Base-by-base conservation (phyloP, 2,329 filamentous ascomycete species). In the Claviceps sp. region DNA sequence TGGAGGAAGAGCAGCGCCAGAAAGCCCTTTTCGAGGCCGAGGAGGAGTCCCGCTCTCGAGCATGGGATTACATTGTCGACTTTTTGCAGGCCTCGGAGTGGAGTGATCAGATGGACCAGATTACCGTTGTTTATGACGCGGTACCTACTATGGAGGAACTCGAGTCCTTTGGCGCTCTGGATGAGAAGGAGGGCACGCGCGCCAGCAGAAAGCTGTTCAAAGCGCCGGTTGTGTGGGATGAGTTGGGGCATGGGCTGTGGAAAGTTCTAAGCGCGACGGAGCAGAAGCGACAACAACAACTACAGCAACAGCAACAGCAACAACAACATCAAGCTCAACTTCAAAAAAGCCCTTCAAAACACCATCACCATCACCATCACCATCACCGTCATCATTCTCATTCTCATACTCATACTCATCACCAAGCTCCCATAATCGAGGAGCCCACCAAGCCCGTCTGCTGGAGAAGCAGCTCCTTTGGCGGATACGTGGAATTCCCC, bases 161-260 rank as follows among this genome's bases (percentile, higher is more conserved):
- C 34, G 60, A 63, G 47, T 56, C 61, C 7, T 68, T 62, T 44
- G 65, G 65, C 34, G 50, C 55, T 22, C 59, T 69, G 43, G 58
- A 63, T 51, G 63, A 67, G 52, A 61, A 60, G 41, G 62, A 67
- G 42, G 66, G 66, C 52, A 69, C 66, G 3, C 61, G 61, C 40
- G 64, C 63, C 41, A 68, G 66, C 55, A 61, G 66, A 37, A 61
- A 62, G 14, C 58, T 68, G 4, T 69, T 69, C 62, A 68, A 66
- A 55, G 66, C 66, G 26, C 62, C 63, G 11, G 66, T 69, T 41
- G 63, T 69, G 38, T 69, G 66, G 66, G 66, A 69, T 51, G 62
- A 67, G 41, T 59, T 69, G 34, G 66, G 66, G 38, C 64, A 61
- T 50, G 60, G 62, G 37, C 60, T 69, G 38, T 69, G 66, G 66